phyloP scores from a whole-genome alignment of 768 basidiomycete genomes.

The Mycena haematopus region DNA sequence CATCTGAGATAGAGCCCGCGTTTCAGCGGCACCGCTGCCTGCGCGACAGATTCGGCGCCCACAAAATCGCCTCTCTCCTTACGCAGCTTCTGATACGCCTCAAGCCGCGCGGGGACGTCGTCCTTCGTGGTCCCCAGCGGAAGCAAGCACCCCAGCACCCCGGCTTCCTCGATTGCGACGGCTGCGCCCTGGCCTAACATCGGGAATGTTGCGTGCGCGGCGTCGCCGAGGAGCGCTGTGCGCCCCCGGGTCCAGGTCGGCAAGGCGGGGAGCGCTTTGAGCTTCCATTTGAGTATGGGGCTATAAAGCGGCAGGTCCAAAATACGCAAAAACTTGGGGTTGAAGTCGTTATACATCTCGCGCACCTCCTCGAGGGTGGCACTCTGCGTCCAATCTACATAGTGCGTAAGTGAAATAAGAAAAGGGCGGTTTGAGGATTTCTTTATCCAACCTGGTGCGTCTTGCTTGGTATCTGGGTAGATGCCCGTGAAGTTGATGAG shows the following conservation, averaged over 20 bases:
- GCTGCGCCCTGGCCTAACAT: constrained; percentile 35
- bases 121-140: constrained; percentile 12
- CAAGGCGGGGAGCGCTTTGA: constrained; percentile 14
- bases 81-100: constrained; percentile 19
- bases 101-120: constrained; percentile 16
- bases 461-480: constrained; percentile 11
- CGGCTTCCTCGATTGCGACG: constrained; percentile 35
- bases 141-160: constrained; percentile 14
- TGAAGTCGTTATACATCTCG: constrained; percentile 2
- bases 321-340: constrained; percentile 25
- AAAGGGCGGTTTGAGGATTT: too few relatives aligned
- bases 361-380: constrained; percentile 11
- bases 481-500: constrained; percentile 18
- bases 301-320: constrained; percentile 14
- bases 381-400: constrained; percentile 14
- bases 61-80: constrained; percentile 27
- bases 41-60: constrained; percentile 15
- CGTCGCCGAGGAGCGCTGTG: constrained; percentile 19
- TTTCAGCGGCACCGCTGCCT: constrained; percentile 13
- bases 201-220: constrained; percentile 35
- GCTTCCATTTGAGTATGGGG: constrained; percentile 18
- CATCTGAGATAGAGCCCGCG: constrained; percentile 16
- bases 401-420: too few relatives aligned
- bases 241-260: constrained; percentile 26
- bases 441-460: constrained; percentile 1